Evolutionary conservation across 2,329 filamentous ascomycete species (phyloP), one percentile per base, ranked within the genome.

Genomic region (Monilinia aucupariae): DNA sequence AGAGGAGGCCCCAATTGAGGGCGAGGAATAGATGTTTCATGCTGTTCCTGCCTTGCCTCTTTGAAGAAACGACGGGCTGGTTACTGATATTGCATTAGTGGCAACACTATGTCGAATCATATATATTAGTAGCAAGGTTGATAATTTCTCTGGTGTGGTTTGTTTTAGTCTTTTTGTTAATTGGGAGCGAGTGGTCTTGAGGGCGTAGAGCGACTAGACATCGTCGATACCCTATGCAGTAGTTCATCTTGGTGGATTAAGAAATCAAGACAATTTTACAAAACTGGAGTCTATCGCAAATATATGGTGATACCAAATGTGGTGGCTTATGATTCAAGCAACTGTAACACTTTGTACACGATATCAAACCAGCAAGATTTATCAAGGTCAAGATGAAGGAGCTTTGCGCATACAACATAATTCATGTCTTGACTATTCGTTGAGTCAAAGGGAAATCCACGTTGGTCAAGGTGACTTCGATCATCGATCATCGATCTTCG

Each of bases 1-100:
- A 74, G 92, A 96, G 79, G 92, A 96, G 80, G 84, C 82, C 69
- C 86, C 86, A 72, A 73, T 85, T 68, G 88, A 91, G 78, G 89
- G 92, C 80, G 87, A 90, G 78, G 69, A 72, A 64, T 74, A 73
- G 64, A 68, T 68, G 45, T 52, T 61, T 58, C 50, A 58, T 41
- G 22, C 25, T 17, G 22, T 37, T 48, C n/a, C 52, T 62, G 54
- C 64, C 60, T 65, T 67, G 63, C 66, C 64, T 55, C 52, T 59
- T 39, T 66, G 54, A 64, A 12, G 30, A 20, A 61, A 17, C 60
- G 64, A 32, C 65, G 65, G 30, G 27, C 63, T 64, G 64, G 64
- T 52, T 61, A 66, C 63, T 41, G 45, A 58, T 58, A 47, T 61
- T 61, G 45, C 41, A 58, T 65, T 68, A 61, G 68, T 68, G 62